Evolutionary conservation across 345 rosid species (phyloP), one percentile per base, ranked within the genome.

Genomic region (Microcos paniculata): DNA sequence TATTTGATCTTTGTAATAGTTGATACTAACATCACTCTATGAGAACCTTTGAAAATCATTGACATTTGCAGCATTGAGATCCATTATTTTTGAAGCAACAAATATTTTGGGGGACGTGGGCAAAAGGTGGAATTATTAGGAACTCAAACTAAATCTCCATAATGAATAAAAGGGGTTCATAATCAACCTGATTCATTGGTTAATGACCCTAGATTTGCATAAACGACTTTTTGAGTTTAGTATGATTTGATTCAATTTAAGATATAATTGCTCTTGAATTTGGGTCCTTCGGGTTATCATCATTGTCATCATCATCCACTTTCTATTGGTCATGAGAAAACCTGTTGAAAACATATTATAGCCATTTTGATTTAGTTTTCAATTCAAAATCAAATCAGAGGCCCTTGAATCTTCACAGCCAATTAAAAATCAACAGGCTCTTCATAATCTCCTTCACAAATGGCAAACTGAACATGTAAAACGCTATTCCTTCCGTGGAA

Each of bases 21-120:
- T 61, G 72, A 62, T 81, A 52, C 35, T 57, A 40, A 21, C 74
- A 43, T 66, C 35, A 66, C 71, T 31, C 4, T 23, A 64, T 14
- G 12, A 43, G 13, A 43, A 6, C 53, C 35, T 6, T 23, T 6
- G 8, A n/a, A 12, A 40, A 62, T 19, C 6, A 13, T 33, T 28
- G 28, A 19, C 48, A 38, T 38, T 63, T 63, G 28, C 67, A 38
- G 49, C 3, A 62, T 31, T 16, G 6, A 62, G 24, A 56, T 11
- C 40, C 40, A 72, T 78, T 65, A 40, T 64, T 35, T 35, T 28
- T 73, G 24, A 72, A 70, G 38, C 57, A 75, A 66, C 21, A 70
- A 11, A 48, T 79, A 79, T 68, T 70, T 76, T 19, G 26, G 65
- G 74, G 49, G 73, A 77, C 74, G 71, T 74, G 68, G 56, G 48